phyloP scores from a whole-genome alignment of 345 rosid species.

The Salix arbutifolia region DNA sequence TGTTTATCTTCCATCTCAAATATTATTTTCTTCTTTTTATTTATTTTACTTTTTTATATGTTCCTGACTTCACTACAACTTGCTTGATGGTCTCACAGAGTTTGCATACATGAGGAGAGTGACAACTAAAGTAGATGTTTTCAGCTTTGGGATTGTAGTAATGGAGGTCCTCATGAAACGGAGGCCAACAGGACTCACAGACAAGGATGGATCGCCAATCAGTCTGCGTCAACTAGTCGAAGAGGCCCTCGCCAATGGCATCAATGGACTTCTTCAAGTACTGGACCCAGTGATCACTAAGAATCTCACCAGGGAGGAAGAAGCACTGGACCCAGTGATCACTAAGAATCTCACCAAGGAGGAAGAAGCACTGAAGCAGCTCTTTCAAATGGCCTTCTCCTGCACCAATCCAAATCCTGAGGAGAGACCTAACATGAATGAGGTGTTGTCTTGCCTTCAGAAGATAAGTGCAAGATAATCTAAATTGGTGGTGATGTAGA shows the following conservation, averaged over 20 bases:
- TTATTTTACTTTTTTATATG: neutral
- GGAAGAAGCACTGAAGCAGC: slow-evolving; percentile 21
- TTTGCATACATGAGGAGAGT: slow-evolving; percentile 78
- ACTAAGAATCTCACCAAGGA: slow-evolving; percentile 19
- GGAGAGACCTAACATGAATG: slow-evolving; percentile 55
- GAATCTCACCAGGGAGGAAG: slow-evolving; percentile 21
- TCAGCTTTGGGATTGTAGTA: slow-evolving; percentile 71
- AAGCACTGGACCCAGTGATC: slow-evolving; percentile 34
- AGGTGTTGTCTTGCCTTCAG: slow-evolving; percentile 46
- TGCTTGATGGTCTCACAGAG: slow-evolving; percentile 35
- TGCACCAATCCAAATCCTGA: slow-evolving; percentile 65
- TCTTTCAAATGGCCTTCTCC: slow-evolving; percentile 49
- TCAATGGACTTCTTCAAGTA: slow-evolving; percentile 36
- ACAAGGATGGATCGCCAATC: slow-evolving; percentile 42
- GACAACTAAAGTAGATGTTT: slow-evolving; percentile 76
- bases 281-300: slow-evolving; percentile 38
- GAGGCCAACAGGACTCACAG: slow-evolving; percentile 65
- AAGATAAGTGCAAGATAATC: slow-evolving; percentile 31
- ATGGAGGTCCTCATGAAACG: slow-evolving; percentile 66
- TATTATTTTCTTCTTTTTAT: neutral
- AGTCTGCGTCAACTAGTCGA: slow-evolving; percentile 53
- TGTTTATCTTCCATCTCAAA: too few relatives aligned
- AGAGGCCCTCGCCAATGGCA: slow-evolving; percentile 41
- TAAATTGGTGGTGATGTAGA: too few relatives aligned
- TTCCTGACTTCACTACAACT: neutral